Percentiles rank a stretch among this genome's conserved stretches.
Conservation (phyloP, 371 early-diverging fungal species). For the Mortierella sp. region DNA sequence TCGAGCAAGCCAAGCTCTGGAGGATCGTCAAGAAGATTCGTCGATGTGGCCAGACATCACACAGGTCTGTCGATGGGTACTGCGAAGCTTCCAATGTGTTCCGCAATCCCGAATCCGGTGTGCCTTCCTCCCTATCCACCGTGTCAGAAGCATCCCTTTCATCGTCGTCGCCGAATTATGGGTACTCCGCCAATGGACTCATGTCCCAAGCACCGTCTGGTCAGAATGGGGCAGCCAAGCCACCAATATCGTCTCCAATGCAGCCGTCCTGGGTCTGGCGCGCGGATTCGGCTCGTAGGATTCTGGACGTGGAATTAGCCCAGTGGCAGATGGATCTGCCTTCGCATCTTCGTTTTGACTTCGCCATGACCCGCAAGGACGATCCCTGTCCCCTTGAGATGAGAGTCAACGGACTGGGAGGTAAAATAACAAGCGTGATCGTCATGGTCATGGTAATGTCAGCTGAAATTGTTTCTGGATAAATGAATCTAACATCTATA, state of each 20-base stretch:
- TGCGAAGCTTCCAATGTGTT: conserved; percentile 31
- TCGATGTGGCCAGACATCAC: conserved; percentile 50
- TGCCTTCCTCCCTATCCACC: not conserved
- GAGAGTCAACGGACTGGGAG: conserved; percentile 46
- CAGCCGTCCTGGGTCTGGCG: conserved; percentile 52
- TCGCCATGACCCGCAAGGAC: conserved; percentile 31
- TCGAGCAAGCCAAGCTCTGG: conserved; percentile 54
- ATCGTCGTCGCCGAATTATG: conserved; percentile 1
- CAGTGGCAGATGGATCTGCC: conserved; percentile 55
- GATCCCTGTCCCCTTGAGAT: conserved; percentile 35
- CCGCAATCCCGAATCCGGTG: conserved; percentile 3
- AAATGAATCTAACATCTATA: not conserved
- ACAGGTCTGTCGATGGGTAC: conserved; percentile 27
- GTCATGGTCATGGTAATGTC: not conserved
- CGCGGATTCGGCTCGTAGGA: conserved; percentile 46
- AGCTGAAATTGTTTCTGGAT: not conserved
- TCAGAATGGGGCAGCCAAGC: conserved; percentile 2
- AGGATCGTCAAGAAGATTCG: conserved; percentile 55
- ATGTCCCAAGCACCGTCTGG: too few species aligned
- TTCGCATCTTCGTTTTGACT: conserved; percentile 39
- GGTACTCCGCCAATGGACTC: not conserved
- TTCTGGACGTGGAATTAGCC: conserved; percentile 49
- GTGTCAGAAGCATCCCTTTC: not conserved
- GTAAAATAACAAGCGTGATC: conserved; percentile 5
- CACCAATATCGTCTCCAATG: not conserved